Evolutionary conservation across 2,329 filamentous ascomycete genomes (phyloP).

Genomic region (Epichloe bromicola): DNA sequence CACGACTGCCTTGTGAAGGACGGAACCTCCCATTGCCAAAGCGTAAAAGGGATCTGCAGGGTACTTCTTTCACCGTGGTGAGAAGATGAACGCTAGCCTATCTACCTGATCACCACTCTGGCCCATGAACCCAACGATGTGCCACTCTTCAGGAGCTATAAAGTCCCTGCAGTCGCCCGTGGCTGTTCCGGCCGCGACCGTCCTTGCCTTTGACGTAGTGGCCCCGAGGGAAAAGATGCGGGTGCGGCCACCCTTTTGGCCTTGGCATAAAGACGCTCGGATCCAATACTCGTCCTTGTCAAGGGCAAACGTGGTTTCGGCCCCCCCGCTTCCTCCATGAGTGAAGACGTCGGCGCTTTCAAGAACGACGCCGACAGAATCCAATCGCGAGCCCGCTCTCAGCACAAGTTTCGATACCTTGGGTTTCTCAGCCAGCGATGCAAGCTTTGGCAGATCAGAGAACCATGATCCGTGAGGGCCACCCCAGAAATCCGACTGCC

Average conservation of each 20-base stretch:
- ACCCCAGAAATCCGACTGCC: not conserved
- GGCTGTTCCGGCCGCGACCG: not conserved
- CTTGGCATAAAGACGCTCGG: not conserved
- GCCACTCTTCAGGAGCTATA: not conserved
- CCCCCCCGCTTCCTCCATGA: not conserved
- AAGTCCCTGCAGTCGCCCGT: not conserved
- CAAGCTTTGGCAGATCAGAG: not conserved
- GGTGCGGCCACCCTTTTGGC: not conserved
- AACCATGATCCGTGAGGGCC: not conserved
- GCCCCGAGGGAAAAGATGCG: not conserved
- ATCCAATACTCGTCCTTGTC: not conserved
- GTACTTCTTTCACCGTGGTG: not conserved
- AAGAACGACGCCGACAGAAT: not conserved
- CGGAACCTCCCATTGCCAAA: too few relatives aligned
- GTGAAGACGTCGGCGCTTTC: not conserved
- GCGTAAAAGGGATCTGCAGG: too few relatives aligned
- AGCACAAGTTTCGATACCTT: not conserved
- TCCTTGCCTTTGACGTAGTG: not conserved
- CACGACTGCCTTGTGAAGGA: too few relatives aligned
- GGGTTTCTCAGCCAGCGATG: not conserved
- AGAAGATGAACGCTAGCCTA: not conserved
- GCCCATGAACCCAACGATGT: not conserved
- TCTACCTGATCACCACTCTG: not conserved
- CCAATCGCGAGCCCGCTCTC: not conserved
- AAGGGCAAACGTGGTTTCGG: not conserved